These are phyloP conservation scores for Papiliotrema laurentii DNA, from an alignment of 1,284 basidiomycete species.

Conservation along the genomic window DNA sequence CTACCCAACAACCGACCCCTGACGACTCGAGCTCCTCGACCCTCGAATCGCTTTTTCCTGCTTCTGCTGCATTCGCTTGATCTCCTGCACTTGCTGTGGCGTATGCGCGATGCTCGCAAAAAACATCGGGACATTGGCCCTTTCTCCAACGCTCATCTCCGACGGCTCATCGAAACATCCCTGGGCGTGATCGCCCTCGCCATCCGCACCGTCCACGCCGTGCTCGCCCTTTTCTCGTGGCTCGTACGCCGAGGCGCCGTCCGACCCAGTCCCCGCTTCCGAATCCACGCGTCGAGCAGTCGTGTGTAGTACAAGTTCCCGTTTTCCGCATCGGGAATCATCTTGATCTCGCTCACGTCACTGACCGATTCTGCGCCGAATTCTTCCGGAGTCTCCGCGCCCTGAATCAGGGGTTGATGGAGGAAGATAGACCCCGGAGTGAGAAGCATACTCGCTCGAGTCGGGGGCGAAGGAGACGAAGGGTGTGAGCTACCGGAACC, in stretches of 20 bases:
- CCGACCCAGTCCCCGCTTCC: background rate
- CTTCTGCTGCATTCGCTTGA: constrained; percentile 19
- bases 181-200: too few species aligned
- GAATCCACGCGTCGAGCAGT: too few species aligned
- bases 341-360: constrained; percentile 5
- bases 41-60: constrained; percentile 20
- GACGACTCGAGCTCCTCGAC: background rate
- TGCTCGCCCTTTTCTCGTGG: background rate
- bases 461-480: constrained; percentile 6
- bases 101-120: constrained; percentile 43
- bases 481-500: background rate
- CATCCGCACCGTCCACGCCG: too few species aligned
- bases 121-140: constrained; percentile 21
- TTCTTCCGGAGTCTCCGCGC: background rate
- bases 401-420: background rate
- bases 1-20: background rate
- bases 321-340: constrained; percentile 5
- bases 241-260: background rate
- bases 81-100: constrained; percentile 39
- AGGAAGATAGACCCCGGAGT: constrained; percentile 3
- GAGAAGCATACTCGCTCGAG: constrained; percentile 1
- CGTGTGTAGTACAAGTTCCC: constrained; percentile 12
- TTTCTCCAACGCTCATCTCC: too few species aligned
- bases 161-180: too few species aligned
- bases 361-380: background rate